phyloP scores from a whole-genome alignment of 1,139 yeast genomes.

The Protomyces lactucae-debilis region DNA sequence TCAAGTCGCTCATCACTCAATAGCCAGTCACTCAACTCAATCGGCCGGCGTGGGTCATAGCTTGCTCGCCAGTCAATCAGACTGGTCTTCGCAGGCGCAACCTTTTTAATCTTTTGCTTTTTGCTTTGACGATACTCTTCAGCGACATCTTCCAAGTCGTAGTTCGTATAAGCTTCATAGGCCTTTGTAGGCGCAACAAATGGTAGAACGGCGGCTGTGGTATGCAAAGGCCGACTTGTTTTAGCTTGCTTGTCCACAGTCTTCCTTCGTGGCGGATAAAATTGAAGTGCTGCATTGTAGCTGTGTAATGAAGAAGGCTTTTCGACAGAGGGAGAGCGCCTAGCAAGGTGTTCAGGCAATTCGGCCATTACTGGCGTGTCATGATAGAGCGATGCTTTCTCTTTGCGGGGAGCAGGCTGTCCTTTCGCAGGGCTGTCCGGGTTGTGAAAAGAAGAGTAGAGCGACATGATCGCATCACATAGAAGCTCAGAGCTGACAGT shows the following conservation, averaged over 20 bases:
- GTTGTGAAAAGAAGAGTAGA: neutral
- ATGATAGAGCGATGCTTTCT: conserved; percentile 6
- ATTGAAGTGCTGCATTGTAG: neutral
- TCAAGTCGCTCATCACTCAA: conserved; percentile 5
- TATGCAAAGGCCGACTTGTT: no score
- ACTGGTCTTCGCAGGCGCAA: neutral
- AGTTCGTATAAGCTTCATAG: conserved; percentile 4
- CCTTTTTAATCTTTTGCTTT: neutral
- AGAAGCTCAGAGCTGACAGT: no score
- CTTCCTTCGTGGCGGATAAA: neutral
- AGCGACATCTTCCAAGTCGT: neutral
- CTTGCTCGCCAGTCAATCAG: conserved; percentile 7
- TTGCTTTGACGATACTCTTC: neutral
- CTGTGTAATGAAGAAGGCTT: neutral
- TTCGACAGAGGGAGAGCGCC: neutral
- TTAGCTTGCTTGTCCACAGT: neutral
- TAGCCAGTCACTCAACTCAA: conserved; percentile 8
- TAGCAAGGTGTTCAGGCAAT: no score
- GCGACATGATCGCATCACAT: conserved; percentile 28
- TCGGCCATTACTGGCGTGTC: neutral
- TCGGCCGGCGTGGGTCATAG: conserved; percentile 11
- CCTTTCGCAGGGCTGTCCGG: neutral
- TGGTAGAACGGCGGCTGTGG: neutral
- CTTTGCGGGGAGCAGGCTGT: neutral
- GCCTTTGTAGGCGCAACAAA: neutral